Evolutionary conservation across 805 yeast genomes (phyloP).

Genomic region (Starmerella vitae): DNA sequence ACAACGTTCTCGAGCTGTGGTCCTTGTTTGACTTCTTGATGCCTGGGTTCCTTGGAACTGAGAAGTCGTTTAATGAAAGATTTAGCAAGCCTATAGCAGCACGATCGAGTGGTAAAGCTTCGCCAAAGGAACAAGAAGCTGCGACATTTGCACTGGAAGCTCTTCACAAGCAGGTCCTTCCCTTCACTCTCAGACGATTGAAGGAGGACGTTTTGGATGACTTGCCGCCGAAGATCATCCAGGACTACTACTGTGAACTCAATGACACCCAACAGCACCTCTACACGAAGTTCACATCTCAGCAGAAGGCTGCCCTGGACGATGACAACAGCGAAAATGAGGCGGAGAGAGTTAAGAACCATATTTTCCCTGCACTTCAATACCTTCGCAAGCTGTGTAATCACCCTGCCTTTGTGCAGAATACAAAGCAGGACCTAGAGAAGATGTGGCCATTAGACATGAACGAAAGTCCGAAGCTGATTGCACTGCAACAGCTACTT

Average conservation of each 20-base stretch:
- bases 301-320: slow-evolving; percentile 56
- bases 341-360: slow-evolving; percentile 49
- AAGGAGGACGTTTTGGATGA: slow-evolving; percentile 94
- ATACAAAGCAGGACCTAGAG: slow-evolving; percentile 54
- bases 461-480: slow-evolving; percentile 78
- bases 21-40: slow-evolving; percentile 91
- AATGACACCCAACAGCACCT: slow-evolving; percentile 79
- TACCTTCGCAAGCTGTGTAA: slow-evolving; percentile 95
- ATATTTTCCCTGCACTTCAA: slow-evolving; percentile 92
- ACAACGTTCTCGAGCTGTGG: slow-evolving; percentile 93
- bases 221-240: slow-evolving; percentile 95
- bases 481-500: slow-evolving; percentile 66
- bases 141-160: slow-evolving; percentile 95
- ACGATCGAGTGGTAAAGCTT: slow-evolving; percentile 66
- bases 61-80: slow-evolving; percentile 81
- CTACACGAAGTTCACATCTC: slow-evolving; percentile 77
- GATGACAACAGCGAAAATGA: slow-evolving; percentile 7
- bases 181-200: slow-evolving; percentile 88
- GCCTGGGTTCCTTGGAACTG: slow-evolving; percentile 98
- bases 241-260: slow-evolving; percentile 92
- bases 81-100: slow-evolving; percentile 98
- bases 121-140: slow-evolving; percentile 88
- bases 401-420: slow-evolving; percentile 83
- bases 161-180: slow-evolving; percentile 88
- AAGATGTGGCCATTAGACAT: slow-evolving; percentile 54